Base-by-base conservation (phyloP, 2,329 filamentous ascomycete genomes). In the Colletotrichum chrysophilum region DNA sequence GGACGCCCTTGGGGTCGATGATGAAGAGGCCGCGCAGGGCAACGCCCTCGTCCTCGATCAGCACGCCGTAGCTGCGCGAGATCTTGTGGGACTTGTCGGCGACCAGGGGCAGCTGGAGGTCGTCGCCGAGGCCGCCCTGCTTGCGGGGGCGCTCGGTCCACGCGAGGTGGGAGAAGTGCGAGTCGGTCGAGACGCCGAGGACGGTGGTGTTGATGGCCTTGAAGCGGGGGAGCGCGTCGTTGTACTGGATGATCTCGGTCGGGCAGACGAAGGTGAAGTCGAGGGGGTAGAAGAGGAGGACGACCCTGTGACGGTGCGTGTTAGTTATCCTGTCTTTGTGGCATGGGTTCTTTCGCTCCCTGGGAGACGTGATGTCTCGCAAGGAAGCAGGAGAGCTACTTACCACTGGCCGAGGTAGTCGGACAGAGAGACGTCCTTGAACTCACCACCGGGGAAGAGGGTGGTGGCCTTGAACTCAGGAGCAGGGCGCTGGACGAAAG, bases 261-360 rank as follows among this genome's bases (percentile, higher is more conserved):
- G 91, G 90, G 86, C 91, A 93, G 81, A 93, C 91, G 79, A 93
- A 93, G 79, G 91, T 93, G 88, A 92, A 93, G 80, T 92, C 91
- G 85, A 92, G 91, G 73, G 92, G 92, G 83, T 93, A 91, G 87
- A 93, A 93, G 78, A 91, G 89, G 38, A 93, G 90, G 79, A 93
- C 87, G 75, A 93, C 89, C 92, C 92, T 87, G 30, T 13, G n/a
- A 61, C 34, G 4, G 24, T 67, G 21, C 30, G 26, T 21, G 56
- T 73, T 65, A 75, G 73, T 24, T 43, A 12, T 1, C 13, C 13
- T 9, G 30, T 34, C 58, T 62, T 24, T 32, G 28, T 60, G 28
- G 16, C 13, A 32, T 13, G 16, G 26, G 10, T 2, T 12, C 6
- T 4, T 21, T 60, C 9, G 10, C 43, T 52, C 43, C 1, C n/a